These are phyloP conservation scores for Mucor circinelloides DNA, from an alignment of 371 early-diverging fungal genomes.

Conservation along the genomic window DNA sequence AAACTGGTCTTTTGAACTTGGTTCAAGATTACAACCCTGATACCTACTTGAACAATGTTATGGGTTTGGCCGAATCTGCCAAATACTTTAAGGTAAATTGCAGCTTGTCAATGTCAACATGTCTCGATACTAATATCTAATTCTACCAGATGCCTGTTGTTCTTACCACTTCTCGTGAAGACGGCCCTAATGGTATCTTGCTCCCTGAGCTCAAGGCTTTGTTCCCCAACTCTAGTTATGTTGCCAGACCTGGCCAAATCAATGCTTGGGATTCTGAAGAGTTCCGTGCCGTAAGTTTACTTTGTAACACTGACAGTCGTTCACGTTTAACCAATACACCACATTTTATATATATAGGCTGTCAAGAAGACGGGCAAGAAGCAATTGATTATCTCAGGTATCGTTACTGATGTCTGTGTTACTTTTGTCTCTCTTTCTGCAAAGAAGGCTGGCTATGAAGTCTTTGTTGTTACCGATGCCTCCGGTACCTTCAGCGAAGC, in stretches of 20 bases:
- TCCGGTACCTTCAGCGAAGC: constrained; percentile 26
- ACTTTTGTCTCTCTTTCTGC: constrained; percentile 32
- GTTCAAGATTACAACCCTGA: too few species aligned
- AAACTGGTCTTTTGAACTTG: too few species aligned
- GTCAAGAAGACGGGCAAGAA: constrained; percentile 32
- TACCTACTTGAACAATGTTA: too few species aligned
- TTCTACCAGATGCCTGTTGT: too few species aligned
- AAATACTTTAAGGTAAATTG: constrained; percentile 25
- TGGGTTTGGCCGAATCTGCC: constrained; percentile 28
- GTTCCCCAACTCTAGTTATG: constrained; percentile 26
- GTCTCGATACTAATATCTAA: too few species aligned
- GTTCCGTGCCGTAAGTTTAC: too few species aligned
- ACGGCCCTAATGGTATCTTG: constrained; percentile 37
- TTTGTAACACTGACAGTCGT: too few species aligned
- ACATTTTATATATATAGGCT: too few species aligned
- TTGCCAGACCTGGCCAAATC: constrained; percentile 32
- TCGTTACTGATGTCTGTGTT: too few species aligned
- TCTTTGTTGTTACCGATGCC: constrained; percentile 31
- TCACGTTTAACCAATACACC: too few species aligned
- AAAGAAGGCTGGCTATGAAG: constrained; percentile 30
- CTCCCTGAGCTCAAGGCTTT: constrained; percentile 16
- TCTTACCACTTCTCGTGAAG: constrained; percentile 29
- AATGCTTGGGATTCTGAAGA: constrained; percentile 30
- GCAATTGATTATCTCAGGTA: too few species aligned
- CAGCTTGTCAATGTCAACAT: too few species aligned